A percentile compares a stretch with the other conserved stretches of the same genome.
These are phyloP conservation scores for Trichoderma gracile DNA, from an alignment of 2,329 filamentous ascomycete genomes.

Conservation along the genomic window DNA sequence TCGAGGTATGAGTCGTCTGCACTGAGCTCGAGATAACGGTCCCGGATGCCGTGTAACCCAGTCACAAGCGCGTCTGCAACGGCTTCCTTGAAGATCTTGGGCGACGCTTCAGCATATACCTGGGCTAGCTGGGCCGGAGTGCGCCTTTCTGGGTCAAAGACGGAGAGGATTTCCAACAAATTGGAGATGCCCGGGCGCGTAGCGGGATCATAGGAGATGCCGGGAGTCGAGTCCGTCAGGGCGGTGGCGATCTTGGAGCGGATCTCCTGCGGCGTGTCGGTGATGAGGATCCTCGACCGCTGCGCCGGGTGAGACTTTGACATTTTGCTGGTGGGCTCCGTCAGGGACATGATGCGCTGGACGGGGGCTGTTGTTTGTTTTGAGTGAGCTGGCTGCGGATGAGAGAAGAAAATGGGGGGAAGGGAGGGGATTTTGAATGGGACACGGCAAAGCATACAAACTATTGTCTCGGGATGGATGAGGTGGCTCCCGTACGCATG, in stretches of 20 bases:
- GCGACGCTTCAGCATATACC: constrained; percentile 41
- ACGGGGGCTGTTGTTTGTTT: constrained; percentile 63
- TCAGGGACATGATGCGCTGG: constrained; percentile 87
- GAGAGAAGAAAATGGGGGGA: too few species aligned
- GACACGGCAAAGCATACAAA: constrained; percentile 55
- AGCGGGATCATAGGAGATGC: constrained; percentile 70
- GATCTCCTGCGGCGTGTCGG: constrained; percentile 66
- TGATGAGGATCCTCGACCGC: constrained; percentile 79
- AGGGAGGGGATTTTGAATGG: too few species aligned
- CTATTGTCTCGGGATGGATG: constrained; percentile 66
- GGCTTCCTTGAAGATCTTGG: constrained; percentile 48
- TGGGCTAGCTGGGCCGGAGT: constrained; percentile 45
- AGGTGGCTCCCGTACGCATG: constrained; percentile 66
- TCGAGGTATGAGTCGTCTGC: constrained; percentile 55
- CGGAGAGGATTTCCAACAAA: constrained; percentile 75
- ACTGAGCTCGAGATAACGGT: constrained; percentile 54
- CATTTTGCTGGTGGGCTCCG: constrained; percentile 81
- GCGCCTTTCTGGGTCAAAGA: constrained; percentile 56
- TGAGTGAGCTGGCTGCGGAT: constrained; percentile 5
- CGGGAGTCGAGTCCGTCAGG: constrained; percentile 69
- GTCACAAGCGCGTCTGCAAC: constrained; percentile 59
- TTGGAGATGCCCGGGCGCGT: constrained; percentile 82
- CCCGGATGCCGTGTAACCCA: constrained; percentile 56
- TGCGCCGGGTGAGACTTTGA: constrained; percentile 79
- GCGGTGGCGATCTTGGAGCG: constrained; percentile 68